Evolutionary conservation across 2,329 filamentous ascomycete genomes (phyloP).

Genomic region (Teratosphaeria gauchensis): DNA sequence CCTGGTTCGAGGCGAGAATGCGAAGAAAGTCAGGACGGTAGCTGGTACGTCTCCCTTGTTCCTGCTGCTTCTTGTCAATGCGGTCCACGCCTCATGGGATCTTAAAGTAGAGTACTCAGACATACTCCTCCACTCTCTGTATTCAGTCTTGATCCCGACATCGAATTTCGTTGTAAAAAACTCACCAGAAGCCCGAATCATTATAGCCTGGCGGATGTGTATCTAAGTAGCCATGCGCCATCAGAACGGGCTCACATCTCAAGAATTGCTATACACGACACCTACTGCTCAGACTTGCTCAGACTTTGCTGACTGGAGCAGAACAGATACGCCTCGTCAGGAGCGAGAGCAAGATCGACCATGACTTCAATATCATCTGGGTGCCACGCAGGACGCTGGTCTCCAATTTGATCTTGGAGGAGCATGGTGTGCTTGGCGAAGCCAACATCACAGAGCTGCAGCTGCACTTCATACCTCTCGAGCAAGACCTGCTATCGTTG

Average conservation of each 20-base stretch:
- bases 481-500: conserved; percentile 81
- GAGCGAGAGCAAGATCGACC: conserved; percentile 75
- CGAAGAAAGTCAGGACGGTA: conserved; percentile 71
- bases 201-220: conserved; percentile 13
- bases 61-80: background rate
- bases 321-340: conserved; percentile 87
- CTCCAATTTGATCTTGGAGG: conserved; percentile 83
- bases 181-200: conserved; percentile 8
- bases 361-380: conserved; percentile 97
- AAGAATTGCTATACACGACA: conserved; percentile 18
- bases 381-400: conserved; percentile 85
- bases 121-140: conserved; percentile 41
- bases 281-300: conserved; percentile 1
- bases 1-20: conserved; percentile 81
- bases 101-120: conserved; percentile 54
- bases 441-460: conserved; percentile 81
- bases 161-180: conserved; percentile 8
- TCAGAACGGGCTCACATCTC: conserved; percentile 43
- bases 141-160: conserved; percentile 32
- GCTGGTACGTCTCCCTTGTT: conserved; percentile 53
- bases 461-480: conserved; percentile 81
- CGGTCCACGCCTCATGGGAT: conserved; percentile 30
- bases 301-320: conserved; percentile 29
- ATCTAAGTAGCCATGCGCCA: conserved; percentile 15
- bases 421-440: conserved; percentile 86